These are phyloP conservation scores for Candida ficus DNA, from an alignment of 805 yeast genomes.

Conservation along the genomic window DNA sequence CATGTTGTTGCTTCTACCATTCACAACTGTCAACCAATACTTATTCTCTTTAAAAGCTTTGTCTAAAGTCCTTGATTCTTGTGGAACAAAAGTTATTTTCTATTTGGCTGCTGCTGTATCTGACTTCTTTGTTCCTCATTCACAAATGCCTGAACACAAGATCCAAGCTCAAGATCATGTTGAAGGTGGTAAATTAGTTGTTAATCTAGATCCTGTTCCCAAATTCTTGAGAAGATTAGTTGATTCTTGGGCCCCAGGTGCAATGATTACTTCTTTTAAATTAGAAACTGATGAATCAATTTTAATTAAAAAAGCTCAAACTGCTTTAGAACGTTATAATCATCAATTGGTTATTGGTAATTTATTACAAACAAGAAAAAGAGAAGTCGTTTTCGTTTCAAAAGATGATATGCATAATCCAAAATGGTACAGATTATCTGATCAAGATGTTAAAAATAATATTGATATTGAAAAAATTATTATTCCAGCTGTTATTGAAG, in stretches of 20 bases:
- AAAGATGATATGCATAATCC: slow-evolving; percentile 31
- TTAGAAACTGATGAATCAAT: slow-evolving; percentile 80
- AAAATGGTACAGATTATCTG: slow-evolving; percentile 47
- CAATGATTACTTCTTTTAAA: slow-evolving; percentile 92
- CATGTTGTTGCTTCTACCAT: slow-evolving; percentile 60
- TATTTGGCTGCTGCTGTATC: slow-evolving; percentile 97
- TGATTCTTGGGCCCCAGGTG: slow-evolving; percentile 90
- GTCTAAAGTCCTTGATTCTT: slow-evolving; percentile 51
- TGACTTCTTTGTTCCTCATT: slow-evolving; percentile 87
- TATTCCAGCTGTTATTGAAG: slow-evolving; percentile 66
- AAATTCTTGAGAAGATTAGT: slow-evolving; percentile 85
- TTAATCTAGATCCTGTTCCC: slow-evolving; percentile 93
- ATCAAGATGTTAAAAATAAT: slow-evolving; percentile 34
- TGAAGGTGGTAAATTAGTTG: slow-evolving; percentile 64
- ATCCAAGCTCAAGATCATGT: slow-evolving; percentile 71
- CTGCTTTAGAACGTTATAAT: slow-evolving; percentile 77
- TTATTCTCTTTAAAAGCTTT: slow-evolving; percentile 73
- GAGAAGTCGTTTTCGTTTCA: slow-evolving; percentile 81
- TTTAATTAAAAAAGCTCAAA: slow-evolving; percentile 66
- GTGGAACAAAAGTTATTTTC: slow-evolving; percentile 61
- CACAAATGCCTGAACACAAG: slow-evolving; percentile 87
- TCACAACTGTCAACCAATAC: slow-evolving; percentile 93
- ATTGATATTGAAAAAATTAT: slow-evolving; percentile 75
- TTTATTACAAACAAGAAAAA: slow-evolving; percentile 79
- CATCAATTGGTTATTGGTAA: slow-evolving; percentile 96